Evolutionary conservation across 805 yeast genomes (phyloP).

Genomic region (Barnettozyma sp.): DNA sequence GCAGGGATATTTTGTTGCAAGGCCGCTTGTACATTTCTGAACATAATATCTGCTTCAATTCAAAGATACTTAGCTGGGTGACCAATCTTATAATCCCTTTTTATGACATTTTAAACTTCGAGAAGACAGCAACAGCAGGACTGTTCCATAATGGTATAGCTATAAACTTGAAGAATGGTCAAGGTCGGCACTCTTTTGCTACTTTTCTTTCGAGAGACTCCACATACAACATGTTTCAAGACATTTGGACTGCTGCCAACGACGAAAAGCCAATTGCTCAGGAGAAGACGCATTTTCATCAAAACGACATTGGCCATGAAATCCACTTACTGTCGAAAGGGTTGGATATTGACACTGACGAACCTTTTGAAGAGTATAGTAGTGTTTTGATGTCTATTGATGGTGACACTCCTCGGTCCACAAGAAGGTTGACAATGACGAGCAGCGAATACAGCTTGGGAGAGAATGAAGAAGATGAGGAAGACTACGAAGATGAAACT

Average conservation of each 20-base stretch:
- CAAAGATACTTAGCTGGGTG: conserved; percentile 86
- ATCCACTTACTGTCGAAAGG: conserved; percentile 16
- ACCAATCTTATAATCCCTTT: conserved; percentile 69
- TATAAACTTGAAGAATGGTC: conserved; percentile 25
- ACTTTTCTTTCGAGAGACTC: conserved; percentile 79
- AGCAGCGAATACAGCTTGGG: conserved; percentile 24
- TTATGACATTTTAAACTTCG: conserved; percentile 64
- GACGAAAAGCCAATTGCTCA: conserved; percentile 5
- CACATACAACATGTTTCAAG: conserved; percentile 54
- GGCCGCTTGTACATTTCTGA: conserved; percentile 83
- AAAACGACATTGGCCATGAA: conserved; percentile 1
- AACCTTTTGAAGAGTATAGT: conserved; percentile 23
- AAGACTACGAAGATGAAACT: conserved; percentile 2
- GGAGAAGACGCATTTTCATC: not conserved
- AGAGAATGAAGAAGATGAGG: conserved; percentile 18
- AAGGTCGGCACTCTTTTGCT: conserved; percentile 68
- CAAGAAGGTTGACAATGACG: conserved; percentile 17
- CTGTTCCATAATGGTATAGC: conserved; percentile 85
- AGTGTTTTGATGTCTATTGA: conserved; percentile 40
- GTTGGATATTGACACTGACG: conserved; percentile 12
- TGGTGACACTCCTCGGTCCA: conserved; percentile 25
- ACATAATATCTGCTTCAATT: conserved; percentile 73
- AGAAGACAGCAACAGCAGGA: conserved; percentile 81
- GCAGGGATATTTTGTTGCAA: conserved; percentile 79
- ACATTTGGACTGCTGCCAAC: conserved; percentile 19